Conservation (phyloP, 2,329 filamentous ascomycete species). For the Alternaria rosae region DNA sequence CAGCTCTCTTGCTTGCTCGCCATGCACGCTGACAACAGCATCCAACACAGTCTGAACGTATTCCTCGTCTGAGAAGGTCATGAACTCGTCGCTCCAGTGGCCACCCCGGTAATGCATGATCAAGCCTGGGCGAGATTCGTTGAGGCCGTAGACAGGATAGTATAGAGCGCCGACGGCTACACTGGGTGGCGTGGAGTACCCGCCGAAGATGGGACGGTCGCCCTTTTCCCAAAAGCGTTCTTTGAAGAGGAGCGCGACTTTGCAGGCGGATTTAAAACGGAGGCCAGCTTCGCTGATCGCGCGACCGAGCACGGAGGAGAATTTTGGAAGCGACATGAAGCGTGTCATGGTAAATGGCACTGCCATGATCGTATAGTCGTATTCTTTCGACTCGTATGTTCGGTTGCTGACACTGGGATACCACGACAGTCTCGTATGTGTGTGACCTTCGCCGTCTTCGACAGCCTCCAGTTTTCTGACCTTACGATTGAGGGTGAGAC, state of each 20-base stretch:
- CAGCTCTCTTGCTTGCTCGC: background rate
- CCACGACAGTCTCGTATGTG: background rate
- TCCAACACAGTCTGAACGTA: background rate
- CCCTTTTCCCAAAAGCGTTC: background rate
- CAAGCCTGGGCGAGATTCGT: background rate
- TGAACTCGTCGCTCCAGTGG: background rate
- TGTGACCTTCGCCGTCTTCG: background rate
- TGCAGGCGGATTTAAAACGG: background rate
- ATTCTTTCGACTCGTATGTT: slow-evolving; percentile 1
- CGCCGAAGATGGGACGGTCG: background rate
- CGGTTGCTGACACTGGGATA: background rate
- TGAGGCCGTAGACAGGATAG: background rate
- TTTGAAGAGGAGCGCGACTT: background rate
- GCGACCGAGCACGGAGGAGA: slow-evolving; percentile 6
- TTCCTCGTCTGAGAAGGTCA: background rate
- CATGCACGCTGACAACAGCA: background rate
- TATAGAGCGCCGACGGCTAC: background rate
- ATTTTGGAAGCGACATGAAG: slow-evolving; percentile 2
- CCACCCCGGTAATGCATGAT: background rate
- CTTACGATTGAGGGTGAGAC: background rate
- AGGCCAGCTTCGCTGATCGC: slow-evolving; percentile 2
- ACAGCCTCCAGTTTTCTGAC: background rate
- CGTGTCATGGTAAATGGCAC: slow-evolving; percentile 6
- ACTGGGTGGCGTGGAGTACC: background rate
- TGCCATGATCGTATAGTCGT: slow-evolving; percentile 4